Percentiles rank a stretch among this genome's conserved stretches.
Conservation (phyloP, 495 filamentous ascomycete genomes). For the Neurospora sp. region DNA sequence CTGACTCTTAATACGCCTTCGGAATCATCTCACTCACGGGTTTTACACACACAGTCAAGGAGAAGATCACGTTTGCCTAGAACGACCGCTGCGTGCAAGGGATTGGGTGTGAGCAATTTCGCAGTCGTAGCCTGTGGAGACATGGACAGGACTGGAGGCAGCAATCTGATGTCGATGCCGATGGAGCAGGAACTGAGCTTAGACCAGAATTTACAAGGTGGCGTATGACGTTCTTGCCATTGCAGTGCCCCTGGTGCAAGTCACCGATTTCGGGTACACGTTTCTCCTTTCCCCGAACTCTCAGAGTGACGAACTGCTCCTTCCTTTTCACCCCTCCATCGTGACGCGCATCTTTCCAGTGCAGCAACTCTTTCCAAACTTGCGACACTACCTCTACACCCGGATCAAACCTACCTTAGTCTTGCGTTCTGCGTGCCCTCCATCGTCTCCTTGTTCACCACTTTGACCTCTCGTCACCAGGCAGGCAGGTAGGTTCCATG, state of each 20-base stretch:
- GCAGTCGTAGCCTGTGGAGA: not conserved
- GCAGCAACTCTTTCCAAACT: too few relatives aligned
- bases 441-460: not conserved
- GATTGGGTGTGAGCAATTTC: not conserved
- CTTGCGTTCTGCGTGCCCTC: too few relatives aligned
- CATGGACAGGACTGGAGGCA: not conserved
- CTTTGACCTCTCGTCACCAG: not conserved
- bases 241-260: not conserved
- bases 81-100: too few relatives aligned
- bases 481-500: too few relatives aligned
- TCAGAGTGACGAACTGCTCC: not conserved
- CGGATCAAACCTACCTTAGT: too few relatives aligned
- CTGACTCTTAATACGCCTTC: too few relatives aligned
- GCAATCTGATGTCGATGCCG: not conserved
- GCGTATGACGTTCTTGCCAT: too few relatives aligned
- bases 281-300: not conserved
- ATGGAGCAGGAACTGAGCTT: not conserved
- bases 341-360: not conserved
- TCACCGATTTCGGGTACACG: not conserved
- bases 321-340: not conserved
- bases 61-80: too few relatives aligned
- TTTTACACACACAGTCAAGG: too few relatives aligned
- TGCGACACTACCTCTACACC: too few relatives aligned
- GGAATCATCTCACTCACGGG: too few relatives aligned
- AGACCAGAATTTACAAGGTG: not conserved